Conservation (phyloP, 2,329 filamentous ascomycete species). For the Diaporthe sp. region DNA sequence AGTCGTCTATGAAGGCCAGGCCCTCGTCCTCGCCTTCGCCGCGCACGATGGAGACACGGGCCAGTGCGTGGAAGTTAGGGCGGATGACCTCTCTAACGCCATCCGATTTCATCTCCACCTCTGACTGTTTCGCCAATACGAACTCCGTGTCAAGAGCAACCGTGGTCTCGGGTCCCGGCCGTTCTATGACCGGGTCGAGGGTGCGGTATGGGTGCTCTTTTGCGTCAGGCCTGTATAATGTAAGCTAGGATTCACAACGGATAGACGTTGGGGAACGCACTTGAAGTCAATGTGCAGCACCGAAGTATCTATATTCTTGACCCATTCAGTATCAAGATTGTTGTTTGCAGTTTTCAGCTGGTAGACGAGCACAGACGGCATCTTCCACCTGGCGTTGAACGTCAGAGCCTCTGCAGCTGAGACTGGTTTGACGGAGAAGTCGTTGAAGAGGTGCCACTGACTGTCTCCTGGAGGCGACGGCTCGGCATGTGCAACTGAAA, state of each 20-base stretch:
- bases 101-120: constrained; percentile 96
- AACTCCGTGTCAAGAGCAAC: constrained; percentile 97
- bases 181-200: constrained; percentile 72
- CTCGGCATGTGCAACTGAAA: constrained; percentile 75
- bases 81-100: constrained; percentile 93
- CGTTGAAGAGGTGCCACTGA: constrained; percentile 97
- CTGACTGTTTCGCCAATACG: constrained; percentile 90
- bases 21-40: constrained; percentile 84
- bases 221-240: constrained; percentile 54
- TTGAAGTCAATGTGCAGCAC: constrained; percentile 82
- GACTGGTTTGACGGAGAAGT: constrained; percentile 90
- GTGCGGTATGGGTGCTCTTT: constrained; percentile 71
- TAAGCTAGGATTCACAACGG: constrained; percentile 44
- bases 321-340: constrained; percentile 88
- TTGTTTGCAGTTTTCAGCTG: constrained; percentile 88
- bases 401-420: constrained; percentile 86
- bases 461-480: constrained; percentile 70
- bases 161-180: constrained; percentile 78
- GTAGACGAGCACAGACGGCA: constrained; percentile 88
- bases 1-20: constrained; percentile 94
- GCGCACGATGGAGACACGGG: constrained; percentile 91
- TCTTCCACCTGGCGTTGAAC: constrained; percentile 94
- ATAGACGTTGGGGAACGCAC: constrained; percentile 53
- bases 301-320: constrained; percentile 84
- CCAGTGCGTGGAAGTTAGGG: constrained; percentile 90